Percentiles rank a stretch among this genome's conserved stretches.
Evolutionary conservation across 2,329 filamentous ascomycete genomes (phyloP).

Genomic region (Coniochaeta sp.): DNA sequence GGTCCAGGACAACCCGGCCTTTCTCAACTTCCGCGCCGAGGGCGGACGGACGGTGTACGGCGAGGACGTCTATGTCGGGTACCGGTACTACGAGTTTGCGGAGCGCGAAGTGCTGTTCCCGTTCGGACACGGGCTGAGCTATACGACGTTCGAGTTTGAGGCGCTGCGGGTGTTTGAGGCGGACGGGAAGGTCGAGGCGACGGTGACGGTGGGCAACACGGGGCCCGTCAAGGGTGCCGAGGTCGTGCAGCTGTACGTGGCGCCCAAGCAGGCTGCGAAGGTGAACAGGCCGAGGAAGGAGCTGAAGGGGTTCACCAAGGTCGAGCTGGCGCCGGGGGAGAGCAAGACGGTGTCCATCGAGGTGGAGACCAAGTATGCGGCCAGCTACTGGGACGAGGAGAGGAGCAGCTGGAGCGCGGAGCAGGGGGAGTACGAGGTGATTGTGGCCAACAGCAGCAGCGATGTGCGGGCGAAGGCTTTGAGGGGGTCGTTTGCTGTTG

Average conservation of each 20-base stretch:
- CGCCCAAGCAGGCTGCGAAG: constrained; percentile 41
- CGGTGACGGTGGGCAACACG: constrained; percentile 51
- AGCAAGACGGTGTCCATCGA: constrained; percentile 48
- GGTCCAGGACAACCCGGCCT: constrained; percentile 61
- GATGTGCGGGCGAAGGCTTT: constrained; percentile 38
- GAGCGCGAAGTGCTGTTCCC: constrained; percentile 16
- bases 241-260: constrained; percentile 51
- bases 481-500: constrained; percentile 46
- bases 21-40: constrained; percentile 59
- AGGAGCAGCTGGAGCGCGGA: constrained; percentile 59
- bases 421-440: constrained; percentile 56
- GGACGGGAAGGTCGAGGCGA: constrained; percentile 40
- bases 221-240: constrained; percentile 46
- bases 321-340: constrained; percentile 53
- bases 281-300: constrained; percentile 54
- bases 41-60: constrained; percentile 60
- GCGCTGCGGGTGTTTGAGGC: constrained; percentile 38
- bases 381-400: constrained; percentile 65
- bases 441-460: constrained; percentile 55
- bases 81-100: constrained; percentile 62
- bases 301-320: constrained; percentile 59
- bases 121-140: constrained; percentile 19
- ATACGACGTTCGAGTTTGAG: constrained; percentile 29
- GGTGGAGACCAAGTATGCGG: constrained; percentile 55
- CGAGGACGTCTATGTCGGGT: constrained; percentile 67